Percentiles rank a stretch among this genome's conserved stretches.
phyloP scores from a whole-genome alignment of 1,284 basidiomycete genomes.

The Puccinia novopanici region DNA sequence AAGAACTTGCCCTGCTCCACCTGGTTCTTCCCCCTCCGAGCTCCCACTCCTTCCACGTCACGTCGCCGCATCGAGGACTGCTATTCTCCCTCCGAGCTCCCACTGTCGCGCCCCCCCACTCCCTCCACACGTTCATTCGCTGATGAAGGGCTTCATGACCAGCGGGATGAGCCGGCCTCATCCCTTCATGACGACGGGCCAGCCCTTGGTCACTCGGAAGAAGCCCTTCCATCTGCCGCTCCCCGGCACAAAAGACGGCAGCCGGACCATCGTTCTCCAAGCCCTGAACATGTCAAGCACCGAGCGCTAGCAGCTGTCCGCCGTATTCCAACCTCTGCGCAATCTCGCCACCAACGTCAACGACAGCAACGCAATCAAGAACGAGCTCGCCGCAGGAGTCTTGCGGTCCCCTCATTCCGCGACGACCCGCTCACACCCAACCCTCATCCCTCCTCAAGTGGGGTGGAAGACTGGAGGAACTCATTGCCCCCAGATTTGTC shows the following conservation, averaged over 20 bases:
- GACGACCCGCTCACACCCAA: conserved; percentile 3
- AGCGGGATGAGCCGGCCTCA: no score
- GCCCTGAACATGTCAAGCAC: not conserved
- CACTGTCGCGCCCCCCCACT: not conserved
- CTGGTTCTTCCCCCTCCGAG: no score
- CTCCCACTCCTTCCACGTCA: no score
- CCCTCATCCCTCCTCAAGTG: not conserved
- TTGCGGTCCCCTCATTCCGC: not conserved
- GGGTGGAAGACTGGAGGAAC: not conserved
- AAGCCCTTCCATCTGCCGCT: no score
- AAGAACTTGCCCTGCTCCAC: no score
- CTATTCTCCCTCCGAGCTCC: no score
- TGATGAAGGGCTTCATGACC: no score
- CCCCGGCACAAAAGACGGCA: not conserved
- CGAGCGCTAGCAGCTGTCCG: not conserved
- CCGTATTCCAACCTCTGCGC: not conserved
- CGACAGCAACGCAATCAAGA: not conserved
- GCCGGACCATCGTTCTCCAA: not conserved
- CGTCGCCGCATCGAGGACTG: no score
- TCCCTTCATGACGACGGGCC: no score
- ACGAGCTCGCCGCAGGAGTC: not conserved
- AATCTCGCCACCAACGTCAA: not conserved
- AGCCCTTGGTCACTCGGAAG: no score
- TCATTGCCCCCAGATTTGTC: not conserved
- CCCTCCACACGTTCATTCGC: not conserved